Evolutionary conservation across 2,329 filamentous ascomycete species (phyloP), one percentile per base, ranked within the genome.

Genomic region (Penicillium nordicum): DNA sequence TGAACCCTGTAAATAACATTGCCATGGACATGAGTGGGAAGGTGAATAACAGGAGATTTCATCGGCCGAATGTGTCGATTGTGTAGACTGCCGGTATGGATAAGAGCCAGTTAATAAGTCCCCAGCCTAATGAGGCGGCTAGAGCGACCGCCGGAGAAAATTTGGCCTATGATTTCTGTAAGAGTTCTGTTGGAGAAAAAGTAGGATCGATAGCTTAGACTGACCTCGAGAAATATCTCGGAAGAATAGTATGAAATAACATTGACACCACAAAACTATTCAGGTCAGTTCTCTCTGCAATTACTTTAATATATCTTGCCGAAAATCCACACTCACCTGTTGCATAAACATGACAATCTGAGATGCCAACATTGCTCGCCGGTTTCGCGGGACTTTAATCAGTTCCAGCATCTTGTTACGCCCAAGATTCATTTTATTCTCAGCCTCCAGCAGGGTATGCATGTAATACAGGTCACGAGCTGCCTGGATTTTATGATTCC

Each of bases 331-430:
- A 57, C 57, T 58, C 59, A 79, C 79, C 69, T 87, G 84, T 64
- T 88, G 85, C 80, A 86, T 82, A 59, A 86, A 87, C 84, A 88
- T 88, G 57, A 86, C 83, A 41, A 86, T 80, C 64, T 85, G 78
- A 0, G 82, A 84, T 1, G 83, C 84, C 16, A 84, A 63, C 73
- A 84, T 78, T 2, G 83, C 84, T 52, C 84, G 82, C 18, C 85
- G 80, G 67, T 87, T 87, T 45, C 85, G 81, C 14, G 83, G 82
- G 21, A 88, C 76, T 0, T 79, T 83, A 48, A 87, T 77, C 27
- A 88, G 69, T 63, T 88, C 84, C 61, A 80, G 75, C 57, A 86
- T 55, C 55, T 80, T 79, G 59, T 73, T 80, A 54, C 77, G 72
- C 14, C 81, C 78, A 5, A 80, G 73, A 1, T 76, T 71, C 73